A percentile compares a stretch with the other conserved stretches of the same genome.
phyloP scores from a whole-genome alignment of 805 yeast genomes.

The Groenewaldozyma tartarivorans region DNA sequence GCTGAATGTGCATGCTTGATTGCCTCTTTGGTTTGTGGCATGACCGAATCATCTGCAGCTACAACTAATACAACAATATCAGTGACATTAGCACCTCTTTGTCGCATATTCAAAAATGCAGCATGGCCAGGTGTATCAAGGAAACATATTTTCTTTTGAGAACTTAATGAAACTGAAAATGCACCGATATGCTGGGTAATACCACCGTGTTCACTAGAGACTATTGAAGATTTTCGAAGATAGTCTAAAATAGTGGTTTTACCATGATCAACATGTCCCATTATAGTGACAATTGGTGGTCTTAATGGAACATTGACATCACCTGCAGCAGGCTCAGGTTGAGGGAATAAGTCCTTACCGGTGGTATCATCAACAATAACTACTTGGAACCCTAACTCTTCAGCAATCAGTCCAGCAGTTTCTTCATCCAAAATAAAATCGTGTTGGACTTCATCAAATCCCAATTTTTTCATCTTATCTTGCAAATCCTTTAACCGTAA shows the following conservation, averaged over 20 bases:
- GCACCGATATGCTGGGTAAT: constrained; percentile 98
- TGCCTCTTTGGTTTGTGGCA: constrained; percentile 96
- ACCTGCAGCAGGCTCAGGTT: constrained; percentile 34
- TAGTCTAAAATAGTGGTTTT: constrained; percentile 89
- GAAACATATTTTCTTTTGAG: constrained; percentile 73
- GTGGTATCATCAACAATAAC: constrained; percentile 41
- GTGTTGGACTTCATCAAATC: constrained; percentile 59
- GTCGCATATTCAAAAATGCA: constrained; percentile 91
- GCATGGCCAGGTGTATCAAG: constrained; percentile 98
- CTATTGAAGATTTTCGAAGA: constrained; percentile 76
- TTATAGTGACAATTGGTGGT: constrained; percentile 92
- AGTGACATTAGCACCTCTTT: constrained; percentile 90
- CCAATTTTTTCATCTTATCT: constrained; percentile 50
- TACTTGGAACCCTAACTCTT: constrained; percentile 71
- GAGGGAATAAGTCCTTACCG: constrained; percentile 52
- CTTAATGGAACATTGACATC: constrained; percentile 43
- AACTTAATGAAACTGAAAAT: constrained; percentile 67
- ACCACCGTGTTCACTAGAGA: constrained; percentile 83
- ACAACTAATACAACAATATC: constrained; percentile 89
- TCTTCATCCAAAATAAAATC: constrained; percentile 79
- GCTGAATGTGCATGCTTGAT: constrained; percentile 83
- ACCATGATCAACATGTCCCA: constrained; percentile 99
- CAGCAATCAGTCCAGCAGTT: constrained; percentile 77
- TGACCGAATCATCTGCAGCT: constrained; percentile 95
- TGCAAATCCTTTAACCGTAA: constrained; percentile 55